phyloP scores from a whole-genome alignment of 1,284 basidiomycete genomes.

The Malassezia nana region DNA sequence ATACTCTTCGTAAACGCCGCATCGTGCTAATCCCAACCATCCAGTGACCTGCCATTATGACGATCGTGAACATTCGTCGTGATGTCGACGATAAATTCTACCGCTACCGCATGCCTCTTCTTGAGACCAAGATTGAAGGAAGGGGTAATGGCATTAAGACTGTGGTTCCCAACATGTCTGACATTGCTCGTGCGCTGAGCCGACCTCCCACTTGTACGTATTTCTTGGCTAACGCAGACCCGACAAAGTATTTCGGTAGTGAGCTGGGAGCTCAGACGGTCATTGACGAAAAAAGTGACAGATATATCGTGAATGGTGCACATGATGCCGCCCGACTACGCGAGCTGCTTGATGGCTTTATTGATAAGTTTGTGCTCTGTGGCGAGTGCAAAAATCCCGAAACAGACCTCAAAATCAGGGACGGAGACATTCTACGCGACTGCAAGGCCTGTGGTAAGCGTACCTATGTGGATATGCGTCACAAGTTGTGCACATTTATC shows the following conservation, averaged over 20 bases:
- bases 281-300: slow-evolving; percentile 88
- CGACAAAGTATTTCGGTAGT: slow-evolving; percentile 98
- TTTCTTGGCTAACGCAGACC: slow-evolving; percentile 54
- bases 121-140: slow-evolving; percentile 94
- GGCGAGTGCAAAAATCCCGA: slow-evolving; percentile 98
- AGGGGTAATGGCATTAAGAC: slow-evolving; percentile 99
- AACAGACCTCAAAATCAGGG: slow-evolving; percentile 83
- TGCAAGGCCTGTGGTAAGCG: slow-evolving; percentile 97
- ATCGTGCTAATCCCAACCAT: background rate
- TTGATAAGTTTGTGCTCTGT: slow-evolving; percentile 92
- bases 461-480: slow-evolving; percentile 86
- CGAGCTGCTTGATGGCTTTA: slow-evolving; percentile 91
- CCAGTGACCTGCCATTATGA: slow-evolving; percentile 45
- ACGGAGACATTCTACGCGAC: slow-evolving; percentile 76
- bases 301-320: slow-evolving; percentile 97
- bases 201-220: slow-evolving; percentile 69
- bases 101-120: slow-evolving; percentile 67
- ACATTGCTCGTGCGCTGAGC: slow-evolving; percentile 87
- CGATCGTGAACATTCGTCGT: slow-evolving; percentile 89
- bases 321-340: slow-evolving; percentile 85
- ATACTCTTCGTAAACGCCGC: background rate
- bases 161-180: slow-evolving; percentile 71
- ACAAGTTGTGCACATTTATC: slow-evolving; percentile 94
- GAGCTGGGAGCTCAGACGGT: slow-evolving; percentile 97
- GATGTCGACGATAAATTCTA: slow-evolving; percentile 74